Conservation (phyloP, 1,139 yeast species). For the Yamadazyma sp. region DNA sequence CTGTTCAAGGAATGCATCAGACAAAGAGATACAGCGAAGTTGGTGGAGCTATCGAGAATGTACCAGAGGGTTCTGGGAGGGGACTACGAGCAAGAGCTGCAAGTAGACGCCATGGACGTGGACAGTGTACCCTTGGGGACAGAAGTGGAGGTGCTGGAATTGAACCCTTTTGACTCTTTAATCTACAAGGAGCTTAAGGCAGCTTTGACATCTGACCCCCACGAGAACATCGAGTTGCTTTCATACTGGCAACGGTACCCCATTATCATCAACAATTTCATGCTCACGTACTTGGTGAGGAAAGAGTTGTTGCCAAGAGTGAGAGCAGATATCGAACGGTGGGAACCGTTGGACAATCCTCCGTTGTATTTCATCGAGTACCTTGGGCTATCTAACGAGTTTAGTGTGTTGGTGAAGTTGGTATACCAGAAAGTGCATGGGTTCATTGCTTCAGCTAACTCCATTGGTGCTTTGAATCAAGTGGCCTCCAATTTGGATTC, state of each 20-base stretch:
- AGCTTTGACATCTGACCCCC: conserved; percentile 5
- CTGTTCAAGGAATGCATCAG: conserved; percentile 4
- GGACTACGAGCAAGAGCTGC: not conserved
- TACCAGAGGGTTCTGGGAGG: conserved; percentile 6
- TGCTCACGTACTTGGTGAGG: conserved; percentile 9
- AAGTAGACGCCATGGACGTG: conserved; percentile 4
- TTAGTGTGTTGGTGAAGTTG: conserved; percentile 7
- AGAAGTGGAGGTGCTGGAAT: conserved; percentile 3
- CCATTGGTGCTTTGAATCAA: not conserved
- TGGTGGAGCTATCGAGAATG: conserved; percentile 3
- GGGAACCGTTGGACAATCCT: conserved; percentile 11
- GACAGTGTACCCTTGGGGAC: not conserved
- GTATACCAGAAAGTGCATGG: conserved; percentile 11
- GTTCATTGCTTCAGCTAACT: not conserved
- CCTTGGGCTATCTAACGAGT: conserved; percentile 6
- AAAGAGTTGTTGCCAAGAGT: conserved; percentile 12
- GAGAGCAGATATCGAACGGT: conserved; percentile 3
- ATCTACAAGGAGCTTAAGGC: conserved; percentile 11
- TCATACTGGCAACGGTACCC: conserved; percentile 9
- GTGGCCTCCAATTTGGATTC: not conserved
- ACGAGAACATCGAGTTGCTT: conserved; percentile 6
- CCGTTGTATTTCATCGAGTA: conserved; percentile 14
- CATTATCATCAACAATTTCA: conserved; percentile 5
- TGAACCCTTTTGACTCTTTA: conserved; percentile 17
- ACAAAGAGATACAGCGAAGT: conserved; percentile 4